Conservation (phyloP, 768 basidiomycete species). For the Mycena venus region DNA sequence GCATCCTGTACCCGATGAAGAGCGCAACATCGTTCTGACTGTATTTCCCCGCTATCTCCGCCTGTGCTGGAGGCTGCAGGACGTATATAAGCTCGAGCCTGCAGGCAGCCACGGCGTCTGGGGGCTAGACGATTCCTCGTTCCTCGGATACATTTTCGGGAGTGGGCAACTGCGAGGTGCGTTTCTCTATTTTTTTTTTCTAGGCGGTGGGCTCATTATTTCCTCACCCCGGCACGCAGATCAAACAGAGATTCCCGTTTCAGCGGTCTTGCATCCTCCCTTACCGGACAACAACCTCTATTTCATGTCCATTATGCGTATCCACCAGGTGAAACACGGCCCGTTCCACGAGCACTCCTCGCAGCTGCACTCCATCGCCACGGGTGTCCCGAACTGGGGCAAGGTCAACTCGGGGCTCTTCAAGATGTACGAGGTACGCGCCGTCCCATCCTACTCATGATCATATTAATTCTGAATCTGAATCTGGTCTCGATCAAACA, state of each 20-base stretch:
- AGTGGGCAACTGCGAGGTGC: constrained; percentile 89
- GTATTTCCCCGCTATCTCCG: constrained; percentile 84
- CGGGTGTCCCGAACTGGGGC: constrained; percentile 89
- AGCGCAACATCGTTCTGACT: constrained; percentile 69
- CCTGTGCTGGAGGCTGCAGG: constrained; percentile 89
- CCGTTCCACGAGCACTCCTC: constrained; percentile 96
- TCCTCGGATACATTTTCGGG: constrained; percentile 92
- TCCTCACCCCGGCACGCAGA: constrained; percentile 57
- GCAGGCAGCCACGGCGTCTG: constrained; percentile 99
- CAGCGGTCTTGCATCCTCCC: constrained; percentile 69
- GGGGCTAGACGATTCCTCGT: constrained; percentile 94
- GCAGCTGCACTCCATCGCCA: constrained; percentile 88
- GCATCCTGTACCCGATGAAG: constrained; percentile 68
- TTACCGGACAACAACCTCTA: constrained; percentile 82
- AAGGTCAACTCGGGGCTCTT: constrained; percentile 93
- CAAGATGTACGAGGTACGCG: constrained; percentile 90
- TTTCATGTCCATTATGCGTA: constrained; percentile 82
- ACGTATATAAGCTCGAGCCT: constrained; percentile 91
- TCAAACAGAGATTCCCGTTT: constrained; percentile 74
- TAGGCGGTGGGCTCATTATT: constrained; percentile 16
- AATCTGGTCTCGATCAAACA: no score
- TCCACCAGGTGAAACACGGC: constrained; percentile 85
- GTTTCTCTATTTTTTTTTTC: constrained; percentile 49
- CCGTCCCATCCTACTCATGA: constrained; percentile 37
- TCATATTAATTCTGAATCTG: no score